phyloP scores from a whole-genome alignment of 495 filamentous ascomycete species.

The Pseudevernia furfuracea region DNA sequence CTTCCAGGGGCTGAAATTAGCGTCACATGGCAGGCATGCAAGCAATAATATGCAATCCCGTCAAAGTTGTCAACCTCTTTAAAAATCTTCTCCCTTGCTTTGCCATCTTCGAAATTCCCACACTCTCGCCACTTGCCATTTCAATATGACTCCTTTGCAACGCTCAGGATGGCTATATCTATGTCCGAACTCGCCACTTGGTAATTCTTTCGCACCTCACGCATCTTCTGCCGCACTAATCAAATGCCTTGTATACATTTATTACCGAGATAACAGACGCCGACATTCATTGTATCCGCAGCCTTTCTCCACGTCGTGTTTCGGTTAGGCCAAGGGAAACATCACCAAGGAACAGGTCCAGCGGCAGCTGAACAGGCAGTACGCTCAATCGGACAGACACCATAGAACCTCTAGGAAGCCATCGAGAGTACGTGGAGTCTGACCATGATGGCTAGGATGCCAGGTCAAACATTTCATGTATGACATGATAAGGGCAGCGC shows the following conservation, averaged over 20 bases:
- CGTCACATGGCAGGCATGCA: neutral
- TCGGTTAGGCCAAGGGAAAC: neutral
- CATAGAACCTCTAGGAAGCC: neutral
- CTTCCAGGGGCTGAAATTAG: neutral
- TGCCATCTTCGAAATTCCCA: neutral
- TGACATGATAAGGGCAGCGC: too few relatives aligned
- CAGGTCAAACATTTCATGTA: neutral
- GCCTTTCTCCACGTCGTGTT: neutral
- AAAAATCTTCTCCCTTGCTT: neutral
- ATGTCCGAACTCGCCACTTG: neutral
- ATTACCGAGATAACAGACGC: neutral
- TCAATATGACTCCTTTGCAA: too few relatives aligned
- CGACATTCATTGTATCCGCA: neutral
- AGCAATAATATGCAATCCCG: too few relatives aligned
- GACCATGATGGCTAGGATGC: neutral
- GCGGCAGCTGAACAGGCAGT: neutral
- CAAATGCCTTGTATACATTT: too few relatives aligned
- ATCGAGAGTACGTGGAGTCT: neutral
- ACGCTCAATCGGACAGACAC: neutral
- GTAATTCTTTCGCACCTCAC: neutral
- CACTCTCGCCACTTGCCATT: too few relatives aligned
- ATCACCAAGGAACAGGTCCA: neutral
- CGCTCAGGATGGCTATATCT: neutral
- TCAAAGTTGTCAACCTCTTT: neutral
- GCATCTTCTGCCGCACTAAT: neutral